Base-by-base conservation (phyloP, 2,329 filamentous ascomycete species). In the Chaetomiaceae sp. region DNA sequence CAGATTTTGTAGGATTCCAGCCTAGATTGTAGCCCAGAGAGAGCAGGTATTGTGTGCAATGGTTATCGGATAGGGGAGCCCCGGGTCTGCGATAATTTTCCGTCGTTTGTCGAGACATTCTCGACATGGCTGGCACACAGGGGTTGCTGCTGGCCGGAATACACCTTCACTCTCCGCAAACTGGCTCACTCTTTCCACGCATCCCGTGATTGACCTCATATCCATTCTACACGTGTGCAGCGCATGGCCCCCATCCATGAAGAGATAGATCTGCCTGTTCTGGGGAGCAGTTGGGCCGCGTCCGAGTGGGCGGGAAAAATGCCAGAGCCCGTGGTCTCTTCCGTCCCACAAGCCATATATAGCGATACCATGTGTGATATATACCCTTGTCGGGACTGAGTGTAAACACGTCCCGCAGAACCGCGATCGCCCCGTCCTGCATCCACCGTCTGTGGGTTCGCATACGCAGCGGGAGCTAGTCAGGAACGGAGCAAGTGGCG, bases 341-440 rank as follows among this genome's bases (percentile, higher is more conserved):
- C 20, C 20, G 20, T 18, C 30, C 30, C 30, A 13, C 20, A 2
- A 16, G 4, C 33, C 25, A 27, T n/a, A 36, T 36, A 20, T 34
- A n/a, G 25, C 25, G 20, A 16, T 23, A 36, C 32, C 30, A 16
- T n/a, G 20, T 7, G 14, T 25, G 30, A 34, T 45, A 45, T 25
- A 45, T 23, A 34, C 30, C 43, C 42, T 44, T 25, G 30, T 34
- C 43, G 5, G n/a, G 29, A 33, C 5, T 25, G 13, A 34, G 36
- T 4, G 16, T 20, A 8, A 34, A 45, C 11, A 45, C 25, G 20
- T 21, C 25, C 30, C 23, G 23, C 20, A 29, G 25, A 38, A 38
- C 27, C 46, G 34, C 43, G 50, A 52, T 46, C 48, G 25, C 7
- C 30, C 53, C 34, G 45, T 41, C 27, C 43, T 49, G 53, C 53